Evolutionary conservation across 495 filamentous ascomycete genomes (phyloP).

Genomic region (Penicillium coffeae): DNA sequence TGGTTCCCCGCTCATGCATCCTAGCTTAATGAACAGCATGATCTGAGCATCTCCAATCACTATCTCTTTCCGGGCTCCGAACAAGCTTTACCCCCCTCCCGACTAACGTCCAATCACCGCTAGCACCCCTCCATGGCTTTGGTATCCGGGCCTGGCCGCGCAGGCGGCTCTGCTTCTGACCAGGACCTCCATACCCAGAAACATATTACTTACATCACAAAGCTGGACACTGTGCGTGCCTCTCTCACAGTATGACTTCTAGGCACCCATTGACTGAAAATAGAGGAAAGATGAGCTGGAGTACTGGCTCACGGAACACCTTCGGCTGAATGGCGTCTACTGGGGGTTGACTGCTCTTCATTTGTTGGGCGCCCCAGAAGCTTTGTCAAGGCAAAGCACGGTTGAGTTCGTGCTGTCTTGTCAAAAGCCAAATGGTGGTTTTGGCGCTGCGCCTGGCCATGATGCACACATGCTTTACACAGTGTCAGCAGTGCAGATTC

Average conservation of each 20-base stretch:
- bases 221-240: slow-evolving; percentile 72
- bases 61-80: background rate
- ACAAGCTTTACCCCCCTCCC: slow-evolving; percentile 7
- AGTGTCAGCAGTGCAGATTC: slow-evolving; percentile 86
- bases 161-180: slow-evolving; percentile 44
- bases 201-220: slow-evolving; percentile 92
- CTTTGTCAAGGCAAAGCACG: slow-evolving; percentile 73
- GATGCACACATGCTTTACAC: slow-evolving; percentile 96
- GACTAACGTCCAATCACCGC: slow-evolving; percentile 11
- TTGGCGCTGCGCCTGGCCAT: slow-evolving; percentile 89
- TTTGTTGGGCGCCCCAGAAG: slow-evolving; percentile 74
- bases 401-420: slow-evolving; percentile 92
- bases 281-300: slow-evolving; percentile 88
- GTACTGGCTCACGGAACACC: slow-evolving; percentile 95
- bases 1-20: slow-evolving; percentile 11
- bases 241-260: slow-evolving; percentile 13
- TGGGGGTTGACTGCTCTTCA: slow-evolving; percentile 92
- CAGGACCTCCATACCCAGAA: slow-evolving; percentile 61
- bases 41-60: slow-evolving; percentile 6
- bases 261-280: slow-evolving; percentile 12
- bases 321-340: slow-evolving; percentile 91
- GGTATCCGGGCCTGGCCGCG: slow-evolving; percentile 59
- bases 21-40: slow-evolving; percentile 18
- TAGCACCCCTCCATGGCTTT: slow-evolving; percentile 47
- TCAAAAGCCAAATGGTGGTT: slow-evolving; percentile 81